A percentile compares a stretch with the other conserved stretches of the same genome.
Conservation (phyloP, 2,329 filamentous ascomycete species). For the Sclerotinia glacialis region DNA sequence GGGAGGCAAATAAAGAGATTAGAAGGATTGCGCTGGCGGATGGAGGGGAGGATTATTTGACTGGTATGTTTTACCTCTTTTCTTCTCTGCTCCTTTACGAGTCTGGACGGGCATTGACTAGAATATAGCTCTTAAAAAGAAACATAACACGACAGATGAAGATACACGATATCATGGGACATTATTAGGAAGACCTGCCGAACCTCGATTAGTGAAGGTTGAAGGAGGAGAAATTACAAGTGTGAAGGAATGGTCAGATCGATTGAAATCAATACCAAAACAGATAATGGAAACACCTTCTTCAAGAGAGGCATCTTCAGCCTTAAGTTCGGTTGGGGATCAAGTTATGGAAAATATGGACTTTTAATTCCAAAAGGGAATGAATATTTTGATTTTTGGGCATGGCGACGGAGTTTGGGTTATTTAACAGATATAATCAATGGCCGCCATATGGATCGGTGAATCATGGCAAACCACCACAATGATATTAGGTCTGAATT, state of each 20-base stretch:
- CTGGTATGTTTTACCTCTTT: constrained; percentile 45
- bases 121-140: constrained; percentile 74
- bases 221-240: constrained; percentile 72
- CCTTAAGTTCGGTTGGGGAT: constrained; percentile 38
- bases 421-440: constrained; percentile 28
- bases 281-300: constrained; percentile 25
- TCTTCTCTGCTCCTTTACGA: not conserved
- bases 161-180: constrained; percentile 85
- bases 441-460: constrained; percentile 1
- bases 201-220: constrained; percentile 69
- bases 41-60: constrained; percentile 66
- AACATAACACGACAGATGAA: constrained; percentile 84
- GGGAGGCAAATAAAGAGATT: constrained; percentile 74
- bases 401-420: constrained; percentile 38
- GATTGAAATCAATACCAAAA: constrained; percentile 36
- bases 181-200: constrained; percentile 69
- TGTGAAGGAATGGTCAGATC: constrained; percentile 62
- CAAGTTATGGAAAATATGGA: constrained; percentile 38
- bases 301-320: constrained; percentile 37
- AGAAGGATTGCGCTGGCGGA: constrained; percentile 70
- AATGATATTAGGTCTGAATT: not conserved
- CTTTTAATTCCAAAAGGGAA: constrained; percentile 28
- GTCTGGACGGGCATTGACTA: constrained; percentile 25
- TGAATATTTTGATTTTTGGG: constrained; percentile 22
- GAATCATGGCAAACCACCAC: constrained; percentile 16